Evolutionary conservation across 768 basidiomycete species (phyloP).

Genomic region (Podaxis sp.): DNA sequence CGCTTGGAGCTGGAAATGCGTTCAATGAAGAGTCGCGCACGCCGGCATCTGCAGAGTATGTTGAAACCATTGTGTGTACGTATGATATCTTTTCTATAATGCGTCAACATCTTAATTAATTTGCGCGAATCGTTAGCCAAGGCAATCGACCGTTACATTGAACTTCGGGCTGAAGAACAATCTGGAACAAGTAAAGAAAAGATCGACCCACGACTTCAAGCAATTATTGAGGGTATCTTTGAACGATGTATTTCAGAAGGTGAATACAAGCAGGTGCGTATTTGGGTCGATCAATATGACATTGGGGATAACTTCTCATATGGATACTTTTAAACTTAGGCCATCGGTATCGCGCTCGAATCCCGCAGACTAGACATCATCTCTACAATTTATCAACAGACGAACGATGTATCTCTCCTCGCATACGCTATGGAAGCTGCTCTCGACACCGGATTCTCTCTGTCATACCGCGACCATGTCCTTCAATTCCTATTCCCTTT

Average conservation of each 20-base stretch:
- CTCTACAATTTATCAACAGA: conserved; percentile 69
- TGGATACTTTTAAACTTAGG: conserved; percentile 41
- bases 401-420: conserved; percentile 75
- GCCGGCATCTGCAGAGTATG: conserved; percentile 77
- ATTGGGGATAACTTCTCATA: conserved; percentile 18
- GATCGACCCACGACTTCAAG: conserved; percentile 77
- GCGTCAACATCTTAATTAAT: conserved; percentile 4
- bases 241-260: conserved; percentile 81
- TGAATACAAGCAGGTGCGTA: conserved; percentile 83
- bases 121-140: conserved; percentile 57
- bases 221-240: conserved; percentile 90
- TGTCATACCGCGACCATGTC: conserved; percentile 82
- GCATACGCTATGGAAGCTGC: conserved; percentile 93
- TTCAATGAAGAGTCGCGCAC: conserved; percentile 75
- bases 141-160: conserved; percentile 93
- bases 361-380: conserved; percentile 87
- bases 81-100: conserved; percentile 21
- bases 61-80: conserved; percentile 93
- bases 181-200: conserved; percentile 46
- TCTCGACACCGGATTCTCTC: conserved; percentile 85
- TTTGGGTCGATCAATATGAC: not conserved
- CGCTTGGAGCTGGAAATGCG: conserved; percentile 84
- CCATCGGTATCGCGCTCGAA: conserved; percentile 94
- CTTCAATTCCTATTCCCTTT: conserved; percentile 80
- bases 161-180: conserved; percentile 60